These are phyloP conservation scores for Ganoderma sinense DNA, from an alignment of 1,284 basidiomycete genomes.

Conservation along the genomic window DNA sequence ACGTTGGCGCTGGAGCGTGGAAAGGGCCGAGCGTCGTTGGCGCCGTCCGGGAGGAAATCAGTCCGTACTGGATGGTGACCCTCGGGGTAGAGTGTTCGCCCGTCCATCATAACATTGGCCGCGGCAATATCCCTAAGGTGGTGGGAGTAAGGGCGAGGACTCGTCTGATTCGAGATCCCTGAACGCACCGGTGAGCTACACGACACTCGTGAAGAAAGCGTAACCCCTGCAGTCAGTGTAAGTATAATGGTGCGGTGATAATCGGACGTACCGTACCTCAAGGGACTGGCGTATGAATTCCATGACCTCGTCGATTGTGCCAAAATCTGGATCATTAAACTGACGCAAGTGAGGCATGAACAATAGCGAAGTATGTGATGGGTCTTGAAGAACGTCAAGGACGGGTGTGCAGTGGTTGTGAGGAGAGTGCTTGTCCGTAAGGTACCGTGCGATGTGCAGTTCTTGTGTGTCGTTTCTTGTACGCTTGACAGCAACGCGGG, in stretches of 20 bases:
- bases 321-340: conserved; percentile 33
- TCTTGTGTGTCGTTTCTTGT: conserved; percentile 13
- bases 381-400: conserved; percentile 29
- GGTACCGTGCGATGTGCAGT: conserved; percentile 18
- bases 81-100: conserved; percentile 31
- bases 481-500: conserved; percentile 33
- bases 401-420: conserved; percentile 32
- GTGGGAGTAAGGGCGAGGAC: not conserved
- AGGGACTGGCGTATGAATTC: conserved; percentile 38
- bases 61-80: conserved; percentile 36
- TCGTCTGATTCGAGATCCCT: not conserved
- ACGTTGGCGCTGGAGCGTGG: conserved; percentile 23
- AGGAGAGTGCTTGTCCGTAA: conserved; percentile 10
- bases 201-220: conserved; percentile 35
- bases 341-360: conserved; percentile 38
- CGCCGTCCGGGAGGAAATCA: conserved; percentile 17
- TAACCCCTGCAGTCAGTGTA: conserved; percentile 31
- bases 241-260: not conserved
- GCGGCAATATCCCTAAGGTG: conserved; percentile 37
- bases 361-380: conserved; percentile 20
- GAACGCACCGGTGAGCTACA: conserved; percentile 36
- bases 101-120: conserved; percentile 43
- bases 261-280: conserved; percentile 26
- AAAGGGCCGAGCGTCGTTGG: conserved; percentile 4
- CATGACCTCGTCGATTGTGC: conserved; percentile 34